These are phyloP conservation scores for Malus asiatica DNA, from an alignment of 306 rosid genomes.

Conservation along the genomic window DNA sequence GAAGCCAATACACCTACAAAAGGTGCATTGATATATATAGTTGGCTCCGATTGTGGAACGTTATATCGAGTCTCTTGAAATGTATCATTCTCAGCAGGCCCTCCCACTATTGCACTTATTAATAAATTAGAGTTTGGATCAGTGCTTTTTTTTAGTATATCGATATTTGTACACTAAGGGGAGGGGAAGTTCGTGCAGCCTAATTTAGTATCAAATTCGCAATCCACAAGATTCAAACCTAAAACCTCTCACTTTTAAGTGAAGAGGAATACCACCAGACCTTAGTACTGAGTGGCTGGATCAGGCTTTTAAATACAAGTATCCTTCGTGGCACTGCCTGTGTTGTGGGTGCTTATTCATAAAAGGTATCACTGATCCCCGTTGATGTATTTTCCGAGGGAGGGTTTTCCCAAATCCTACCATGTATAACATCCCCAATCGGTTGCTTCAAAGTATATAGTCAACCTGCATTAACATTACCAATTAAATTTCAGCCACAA, in stretches of 20 bases:
- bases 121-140: background rate
- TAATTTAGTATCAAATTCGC: too few relatives aligned
- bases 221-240: too few relatives aligned
- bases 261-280: too few relatives aligned
- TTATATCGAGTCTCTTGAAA: background rate
- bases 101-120: background rate
- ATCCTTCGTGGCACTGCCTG: background rate
- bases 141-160: background rate
- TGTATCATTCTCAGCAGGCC: background rate
- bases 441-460: background rate
- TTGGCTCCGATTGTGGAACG: background rate
- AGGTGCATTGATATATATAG: slow-evolving; percentile 1
- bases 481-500: background rate
- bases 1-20: background rate
- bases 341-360: background rate
- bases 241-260: too few relatives aligned
- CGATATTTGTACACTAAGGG: too few relatives aligned
- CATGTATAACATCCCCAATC: background rate
- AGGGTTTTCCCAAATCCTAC: background rate
- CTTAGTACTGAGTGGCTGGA: too few relatives aligned
- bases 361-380: background rate
- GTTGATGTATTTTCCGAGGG: background rate
- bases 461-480: background rate
- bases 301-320: background rate
- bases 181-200: too few relatives aligned